Percentiles rank a stretch among this genome's conserved stretches.
phyloP scores from a whole-genome alignment of 441 rosid genomes.

The Croton setiger region DNA sequence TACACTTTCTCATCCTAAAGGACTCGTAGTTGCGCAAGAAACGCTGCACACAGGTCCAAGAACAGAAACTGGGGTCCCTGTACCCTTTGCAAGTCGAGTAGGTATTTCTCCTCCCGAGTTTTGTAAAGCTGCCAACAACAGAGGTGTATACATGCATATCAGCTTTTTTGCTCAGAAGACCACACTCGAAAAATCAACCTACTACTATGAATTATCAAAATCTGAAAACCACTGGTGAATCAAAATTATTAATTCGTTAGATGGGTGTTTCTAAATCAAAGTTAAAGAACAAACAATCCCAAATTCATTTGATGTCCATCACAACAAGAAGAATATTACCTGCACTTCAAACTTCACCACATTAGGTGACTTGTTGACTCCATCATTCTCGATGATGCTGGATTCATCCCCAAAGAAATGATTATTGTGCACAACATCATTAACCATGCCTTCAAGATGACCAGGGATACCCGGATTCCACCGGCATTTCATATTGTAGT shows the following conservation, averaged over 20 bases:
- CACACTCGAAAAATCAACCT: background rate
- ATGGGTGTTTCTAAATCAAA: background rate
- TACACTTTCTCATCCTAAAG: slow-evolving; percentile 32
- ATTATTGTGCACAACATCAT: slow-evolving; percentile 45
- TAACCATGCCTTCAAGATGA: slow-evolving; percentile 58
- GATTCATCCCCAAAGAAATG: slow-evolving; percentile 67
- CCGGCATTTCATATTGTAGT: slow-evolving; percentile 96
- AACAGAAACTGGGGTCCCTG: slow-evolving; percentile 96
- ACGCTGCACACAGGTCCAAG: slow-evolving; percentile 95
- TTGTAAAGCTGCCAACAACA: slow-evolving; percentile 69
- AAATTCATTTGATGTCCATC: background rate
- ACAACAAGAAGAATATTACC: slow-evolving; percentile 37
- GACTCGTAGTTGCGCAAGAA: slow-evolving; percentile 92
- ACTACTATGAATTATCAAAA: background rate
- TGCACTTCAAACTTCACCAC: slow-evolving; percentile 92
- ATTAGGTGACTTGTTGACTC: slow-evolving; percentile 43
- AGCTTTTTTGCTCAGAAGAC: background rate
- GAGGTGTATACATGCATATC: background rate
- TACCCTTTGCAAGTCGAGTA: slow-evolving; percentile 92
- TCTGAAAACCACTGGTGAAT: background rate
- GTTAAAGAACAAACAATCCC: too few relatives aligned
- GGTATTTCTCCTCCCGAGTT: slow-evolving; percentile 84
- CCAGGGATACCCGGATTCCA: slow-evolving; percentile 73
- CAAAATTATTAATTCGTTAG: too few relatives aligned
- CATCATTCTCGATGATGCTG: slow-evolving; percentile 64